These are phyloP conservation scores for Chalaropsis ovoidea DNA, from an alignment of 2,329 filamentous ascomycete genomes.

Conservation along the genomic window DNA sequence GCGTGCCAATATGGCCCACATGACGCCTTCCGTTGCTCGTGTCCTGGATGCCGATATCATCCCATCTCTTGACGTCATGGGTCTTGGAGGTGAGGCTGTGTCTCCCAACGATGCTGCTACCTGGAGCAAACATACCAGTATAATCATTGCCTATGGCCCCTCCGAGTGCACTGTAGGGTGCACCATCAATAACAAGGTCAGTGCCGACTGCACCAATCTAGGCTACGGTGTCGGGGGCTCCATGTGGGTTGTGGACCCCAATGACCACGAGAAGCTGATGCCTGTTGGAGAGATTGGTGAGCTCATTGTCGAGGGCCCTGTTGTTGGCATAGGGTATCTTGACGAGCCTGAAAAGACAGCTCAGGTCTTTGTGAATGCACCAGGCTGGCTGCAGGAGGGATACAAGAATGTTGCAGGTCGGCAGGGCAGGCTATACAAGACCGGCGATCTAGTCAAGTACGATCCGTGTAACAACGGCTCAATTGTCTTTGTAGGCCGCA, in stretches of 20 bases:
- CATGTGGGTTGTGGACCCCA: conserved; percentile 44
- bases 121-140: conserved; percentile 39
- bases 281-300: conserved; percentile 44
- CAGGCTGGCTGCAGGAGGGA: conserved; percentile 41
- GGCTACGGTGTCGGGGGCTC: conserved; percentile 40
- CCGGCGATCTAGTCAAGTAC: conserved; percentile 49
- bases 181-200: conserved; percentile 39
- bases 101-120: conserved; percentile 40
- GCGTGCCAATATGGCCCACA: conserved; percentile 41
- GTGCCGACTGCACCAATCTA: conserved; percentile 37
- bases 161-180: conserved; percentile 47
- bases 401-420: conserved; percentile 33
- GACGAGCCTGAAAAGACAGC: conserved; percentile 48
- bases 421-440: conserved; percentile 45
- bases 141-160: conserved; percentile 45
- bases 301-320: conserved; percentile 47
- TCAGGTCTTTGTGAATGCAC: conserved; percentile 47
- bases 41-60: conserved; percentile 40
- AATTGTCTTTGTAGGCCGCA: conserved; percentile 50
- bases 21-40: conserved; percentile 43
- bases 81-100: conserved; percentile 45
- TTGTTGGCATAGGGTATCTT: conserved; percentile 54
- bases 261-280: conserved; percentile 39
- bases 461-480: conserved; percentile 44
- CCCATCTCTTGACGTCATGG: conserved; percentile 39